Evolutionary conservation across 768 basidiomycete species (phyloP), one percentile per base, ranked within the genome.

Genomic region (Rhodotorula paludigena): DNA sequence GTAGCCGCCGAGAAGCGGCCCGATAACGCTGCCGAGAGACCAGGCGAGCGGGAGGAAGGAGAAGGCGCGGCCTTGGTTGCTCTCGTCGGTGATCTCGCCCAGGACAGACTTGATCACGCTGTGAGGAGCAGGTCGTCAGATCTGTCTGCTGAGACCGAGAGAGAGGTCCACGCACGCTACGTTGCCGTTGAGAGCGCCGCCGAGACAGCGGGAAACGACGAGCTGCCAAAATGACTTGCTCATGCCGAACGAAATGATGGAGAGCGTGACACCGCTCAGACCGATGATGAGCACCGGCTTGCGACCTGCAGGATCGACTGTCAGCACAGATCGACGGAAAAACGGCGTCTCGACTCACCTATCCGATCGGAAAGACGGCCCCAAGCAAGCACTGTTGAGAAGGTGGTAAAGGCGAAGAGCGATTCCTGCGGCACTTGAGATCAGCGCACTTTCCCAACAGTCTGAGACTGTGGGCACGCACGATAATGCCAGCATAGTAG

Each of bases 221-320:
- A 76, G 64, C 3, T 25, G 39, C 8, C 39, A 11, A 21, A 76
- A 73, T 12, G 35, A 33, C 25, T 53, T 57, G 14, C 57, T 44
- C 12, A 74, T 1, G 14, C 75, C 75, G 56, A 76, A 76, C 2
- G 69, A 58, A 35, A 72, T 25, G 54, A 70, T 65, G 11, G 69
- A 71, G 18, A 71, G 33, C 44, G 64, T 64, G 12, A 67, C 72
- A 30, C 74, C 74, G 0, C 33, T 20, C 6, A 76, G 60, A 6
- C 75, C 75, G 32, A 63, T 63, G 28, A 71, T n/a, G n/a, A 76
- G 48, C 1, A 76, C 74, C 2, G 74, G 75, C 21, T 74, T 75
- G 11, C 75, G 64, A 6, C 75, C 54, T 55, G 54, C 12, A 55
- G 30, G 18, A 12, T 35, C 28, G 23, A 33, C 14, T 10, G 53